These are phyloP conservation scores for Yamadazyma friedrichii DNA, from an alignment of 1,139 yeast genomes.

Conservation along the genomic window DNA sequence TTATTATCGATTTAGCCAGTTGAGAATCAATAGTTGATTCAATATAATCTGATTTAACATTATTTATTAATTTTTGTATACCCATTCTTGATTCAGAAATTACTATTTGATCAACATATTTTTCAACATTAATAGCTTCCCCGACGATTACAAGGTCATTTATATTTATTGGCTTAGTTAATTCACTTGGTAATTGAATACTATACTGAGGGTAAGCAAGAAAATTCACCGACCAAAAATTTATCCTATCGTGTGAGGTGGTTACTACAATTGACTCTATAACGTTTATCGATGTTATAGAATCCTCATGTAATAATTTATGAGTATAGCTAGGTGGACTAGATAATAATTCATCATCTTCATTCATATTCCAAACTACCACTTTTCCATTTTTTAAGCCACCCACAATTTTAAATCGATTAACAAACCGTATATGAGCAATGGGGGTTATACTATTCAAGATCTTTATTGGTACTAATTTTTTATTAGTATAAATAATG, in stretches of 20 bases:
- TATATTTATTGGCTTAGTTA: slow-evolving; percentile 6
- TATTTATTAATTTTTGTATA: slow-evolving; percentile 31
- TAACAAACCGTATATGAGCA: slow-evolving; percentile 26
- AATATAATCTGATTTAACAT: slow-evolving; percentile 27
- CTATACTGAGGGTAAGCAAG: slow-evolving; percentile 14
- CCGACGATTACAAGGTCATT: neutral
- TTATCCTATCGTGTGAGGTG: slow-evolving; percentile 36
- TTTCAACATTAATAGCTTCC: neutral
- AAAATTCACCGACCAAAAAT: slow-evolving; percentile 40
- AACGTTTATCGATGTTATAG: slow-evolving; percentile 13
- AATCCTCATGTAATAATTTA: slow-evolving; percentile 12
- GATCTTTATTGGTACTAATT: slow-evolving; percentile 18
- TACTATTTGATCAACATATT: neutral
- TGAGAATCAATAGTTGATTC: slow-evolving; percentile 16
- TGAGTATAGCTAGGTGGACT: slow-evolving; percentile 21
- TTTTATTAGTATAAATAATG: neutral
- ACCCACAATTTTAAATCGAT: slow-evolving; percentile 31
- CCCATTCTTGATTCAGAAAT: neutral
- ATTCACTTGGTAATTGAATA: slow-evolving; percentile 6
- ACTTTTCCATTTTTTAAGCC: slow-evolving; percentile 38
- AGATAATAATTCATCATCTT: slow-evolving; percentile 16
- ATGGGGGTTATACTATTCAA: slow-evolving; percentile 40
- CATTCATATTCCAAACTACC: slow-evolving; percentile 38
- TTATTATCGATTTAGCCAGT: slow-evolving; percentile 6
- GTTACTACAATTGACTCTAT: slow-evolving; percentile 23